Percentiles rank a stretch among this genome's conserved stretches.
Evolutionary conservation across 805 yeast species (phyloP).

Genomic region (Maudiozyma bulderi): DNA sequence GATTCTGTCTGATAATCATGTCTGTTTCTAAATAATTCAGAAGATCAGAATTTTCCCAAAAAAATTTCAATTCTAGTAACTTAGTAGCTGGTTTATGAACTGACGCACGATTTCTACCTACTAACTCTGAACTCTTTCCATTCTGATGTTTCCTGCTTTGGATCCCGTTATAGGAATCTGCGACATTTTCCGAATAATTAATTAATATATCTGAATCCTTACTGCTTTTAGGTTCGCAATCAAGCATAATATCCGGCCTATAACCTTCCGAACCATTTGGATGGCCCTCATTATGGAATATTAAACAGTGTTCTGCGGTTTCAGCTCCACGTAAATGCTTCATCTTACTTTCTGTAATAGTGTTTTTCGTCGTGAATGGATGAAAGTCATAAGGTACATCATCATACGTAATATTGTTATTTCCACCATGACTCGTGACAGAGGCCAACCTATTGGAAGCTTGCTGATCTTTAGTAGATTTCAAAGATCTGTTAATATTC

Average conservation of each 20-base stretch:
- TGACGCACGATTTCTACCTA: background rate
- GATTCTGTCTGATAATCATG: conserved; percentile 2
- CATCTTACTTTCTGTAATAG: conserved; percentile 17
- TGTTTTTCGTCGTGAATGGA: conserved; percentile 17
- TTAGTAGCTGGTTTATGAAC: background rate
- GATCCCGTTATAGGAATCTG: background rate
- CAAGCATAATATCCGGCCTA: conserved; percentile 21
- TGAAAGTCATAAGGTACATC: conserved; percentile 11
- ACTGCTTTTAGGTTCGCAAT: conserved; percentile 15
- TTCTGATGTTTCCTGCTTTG: background rate
- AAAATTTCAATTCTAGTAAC: conserved; percentile 1
- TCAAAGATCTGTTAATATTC: conserved; percentile 3
- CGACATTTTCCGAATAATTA: conserved; percentile 1
- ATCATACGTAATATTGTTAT: background rate
- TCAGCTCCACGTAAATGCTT: conserved; percentile 16
- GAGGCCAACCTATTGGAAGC: too few relatives aligned
- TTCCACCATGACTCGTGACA: background rate
- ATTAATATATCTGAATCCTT: background rate
- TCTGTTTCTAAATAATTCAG: conserved; percentile 2
- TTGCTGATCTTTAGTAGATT: background rate
- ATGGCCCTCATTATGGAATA: conserved; percentile 20
- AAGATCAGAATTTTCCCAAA: conserved; percentile 3
- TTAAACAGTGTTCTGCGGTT: conserved; percentile 23
- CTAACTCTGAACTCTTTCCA: background rate
- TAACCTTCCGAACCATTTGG: conserved; percentile 3